Evolutionary conservation across 208 protist species (phyloP).

Genomic region (Trypanosoma conorhini): DNA sequence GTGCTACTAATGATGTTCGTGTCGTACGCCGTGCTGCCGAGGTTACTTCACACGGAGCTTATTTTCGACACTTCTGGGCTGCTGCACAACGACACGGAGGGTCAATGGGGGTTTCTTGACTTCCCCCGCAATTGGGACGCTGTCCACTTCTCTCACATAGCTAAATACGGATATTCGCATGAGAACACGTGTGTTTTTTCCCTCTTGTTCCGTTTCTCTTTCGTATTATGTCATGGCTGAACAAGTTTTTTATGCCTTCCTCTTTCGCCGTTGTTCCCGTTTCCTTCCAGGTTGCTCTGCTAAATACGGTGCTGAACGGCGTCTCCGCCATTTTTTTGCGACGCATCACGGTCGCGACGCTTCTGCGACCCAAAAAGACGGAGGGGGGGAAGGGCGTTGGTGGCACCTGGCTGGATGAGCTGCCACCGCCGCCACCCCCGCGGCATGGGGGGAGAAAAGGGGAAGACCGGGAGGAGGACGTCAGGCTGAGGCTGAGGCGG

Average conservation of each 20-base stretch:
- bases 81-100: slow-evolving; percentile 46
- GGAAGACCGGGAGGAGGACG: background rate
- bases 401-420: slow-evolving; percentile 28
- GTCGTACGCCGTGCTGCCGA: slow-evolving; percentile 37
- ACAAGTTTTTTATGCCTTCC: slow-evolving; percentile 23
- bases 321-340: slow-evolving; percentile 53
- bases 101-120: slow-evolving; percentile 37
- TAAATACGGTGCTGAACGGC: slow-evolving; percentile 48
- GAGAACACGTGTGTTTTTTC: slow-evolving; percentile 77
- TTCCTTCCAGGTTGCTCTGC: slow-evolving; percentile 41
- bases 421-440: slow-evolving; percentile 16
- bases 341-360: slow-evolving; percentile 50
- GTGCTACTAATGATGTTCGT: slow-evolving; percentile 52
- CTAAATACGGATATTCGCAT: slow-evolving; percentile 69
- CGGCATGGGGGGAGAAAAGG: background rate
- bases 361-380: slow-evolving; percentile 27
- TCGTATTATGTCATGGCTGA: slow-evolving; percentile 37
- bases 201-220: slow-evolving; percentile 63
- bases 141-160: slow-evolving; percentile 80
- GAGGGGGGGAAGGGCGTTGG: slow-evolving; percentile 19
- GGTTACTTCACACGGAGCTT: slow-evolving; percentile 39
- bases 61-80: slow-evolving; percentile 56
- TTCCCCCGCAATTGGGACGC: slow-evolving; percentile 66
- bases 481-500: slow-evolving; percentile 28
- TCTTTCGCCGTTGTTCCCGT: slow-evolving; percentile 44